Percentiles rank a stretch among this genome's conserved stretches.
Conservation (phyloP, 495 filamentous ascomycete species). For the Glarea lozoyensis region DNA sequence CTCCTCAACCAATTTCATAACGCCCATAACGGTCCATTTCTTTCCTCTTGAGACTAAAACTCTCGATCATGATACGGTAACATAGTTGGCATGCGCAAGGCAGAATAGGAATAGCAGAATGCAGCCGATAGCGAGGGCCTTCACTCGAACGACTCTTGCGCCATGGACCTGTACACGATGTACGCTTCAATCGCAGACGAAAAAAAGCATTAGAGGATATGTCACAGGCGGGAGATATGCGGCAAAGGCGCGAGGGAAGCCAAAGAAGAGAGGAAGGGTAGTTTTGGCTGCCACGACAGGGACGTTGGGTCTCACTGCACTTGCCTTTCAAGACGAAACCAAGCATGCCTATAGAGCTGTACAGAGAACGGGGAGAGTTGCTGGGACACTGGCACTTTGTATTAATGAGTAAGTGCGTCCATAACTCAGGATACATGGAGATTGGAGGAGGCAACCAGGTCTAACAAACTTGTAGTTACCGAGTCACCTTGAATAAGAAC, state of each 20-base stretch:
- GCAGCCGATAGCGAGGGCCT: not conserved
- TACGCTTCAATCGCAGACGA: conserved; percentile 6
- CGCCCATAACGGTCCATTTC: too few species aligned
- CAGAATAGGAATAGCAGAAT: too few species aligned
- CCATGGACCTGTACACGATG: conserved; percentile 25
- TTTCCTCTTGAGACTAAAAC: too few species aligned
- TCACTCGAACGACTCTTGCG: not conserved
- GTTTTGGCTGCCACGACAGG: conserved; percentile 44
- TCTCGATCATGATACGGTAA: too few species aligned
- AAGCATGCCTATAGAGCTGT: conserved; percentile 66
- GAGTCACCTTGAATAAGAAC: conserved; percentile 64
- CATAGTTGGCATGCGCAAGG: too few species aligned
- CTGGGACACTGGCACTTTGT: conserved; percentile 61
- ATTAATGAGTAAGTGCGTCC: conserved; percentile 72
- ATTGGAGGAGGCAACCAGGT: not conserved
- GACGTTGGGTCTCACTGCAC: conserved; percentile 42
- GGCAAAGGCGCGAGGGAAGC: conserved; percentile 2
- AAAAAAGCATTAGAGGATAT: conserved; percentile 6
- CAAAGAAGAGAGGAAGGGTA: conserved; percentile 25
- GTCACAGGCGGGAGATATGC: not conserved
- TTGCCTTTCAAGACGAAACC: conserved; percentile 62
- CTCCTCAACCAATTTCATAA: too few species aligned
- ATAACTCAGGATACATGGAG: not conserved
- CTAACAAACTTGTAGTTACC: conserved; percentile 52
- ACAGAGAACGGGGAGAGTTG: conserved; percentile 74